These are phyloP conservation scores for Agarophyton chilense DNA, from an alignment of 23 red algal species.

Conservation along the genomic window DNA sequence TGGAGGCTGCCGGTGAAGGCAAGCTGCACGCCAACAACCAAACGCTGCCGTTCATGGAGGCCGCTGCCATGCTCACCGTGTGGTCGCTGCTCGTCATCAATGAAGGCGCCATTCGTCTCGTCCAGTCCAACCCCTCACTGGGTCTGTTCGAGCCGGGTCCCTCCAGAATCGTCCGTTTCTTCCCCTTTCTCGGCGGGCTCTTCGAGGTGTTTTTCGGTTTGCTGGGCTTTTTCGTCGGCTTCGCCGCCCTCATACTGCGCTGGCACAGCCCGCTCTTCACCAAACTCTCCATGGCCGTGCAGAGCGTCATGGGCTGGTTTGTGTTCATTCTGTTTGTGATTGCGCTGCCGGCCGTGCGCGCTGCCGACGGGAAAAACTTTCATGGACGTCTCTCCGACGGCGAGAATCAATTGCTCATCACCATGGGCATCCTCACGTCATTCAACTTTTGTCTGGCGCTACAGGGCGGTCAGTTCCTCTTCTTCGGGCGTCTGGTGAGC, in stretches of 20 bases:
- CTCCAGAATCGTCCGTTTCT: neutral
- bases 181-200: conserved; percentile 56
- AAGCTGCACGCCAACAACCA: neutral
- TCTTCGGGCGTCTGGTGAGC: conserved; percentile 55
- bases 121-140: conserved; percentile 16
- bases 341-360: conserved; percentile 37
- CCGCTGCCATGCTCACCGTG: conserved; percentile 50
- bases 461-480: conserved; percentile 77
- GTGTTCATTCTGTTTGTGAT: conserved; percentile 69
- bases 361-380: neutral
- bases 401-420: conserved; percentile 32
- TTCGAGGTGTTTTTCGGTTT: conserved; percentile 59
- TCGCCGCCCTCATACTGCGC: conserved; percentile 20
- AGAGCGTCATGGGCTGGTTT: conserved; percentile 34
- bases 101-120: conserved; percentile 56
- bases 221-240: conserved; percentile 37
- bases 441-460: conserved; percentile 69
- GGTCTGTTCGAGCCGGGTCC: neutral
- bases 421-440: conserved; percentile 61
- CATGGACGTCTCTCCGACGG: neutral
- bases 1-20: neutral
- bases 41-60: conserved; percentile 14
- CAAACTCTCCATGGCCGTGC: conserved; percentile 17
- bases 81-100: conserved; percentile 66
- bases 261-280: conserved; percentile 42